Conservation (phyloP, 192 early-diverging fungal species). For the Phlyctochytrium arcticum region DNA sequence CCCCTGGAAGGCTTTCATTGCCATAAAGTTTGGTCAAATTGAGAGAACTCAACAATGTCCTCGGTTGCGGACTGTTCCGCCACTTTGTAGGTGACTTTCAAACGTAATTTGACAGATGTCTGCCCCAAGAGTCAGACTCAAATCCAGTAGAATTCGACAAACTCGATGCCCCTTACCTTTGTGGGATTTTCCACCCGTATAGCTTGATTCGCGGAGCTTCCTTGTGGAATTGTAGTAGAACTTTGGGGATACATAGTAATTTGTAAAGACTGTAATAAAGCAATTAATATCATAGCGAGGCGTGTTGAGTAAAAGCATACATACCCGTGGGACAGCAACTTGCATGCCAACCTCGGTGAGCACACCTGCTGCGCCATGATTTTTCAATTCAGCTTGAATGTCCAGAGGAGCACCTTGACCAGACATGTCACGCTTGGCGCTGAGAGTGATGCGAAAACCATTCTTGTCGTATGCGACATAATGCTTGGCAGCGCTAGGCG, state of each 20-base stretch:
- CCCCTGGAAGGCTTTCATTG: no score
- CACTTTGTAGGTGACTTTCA: conserved; percentile 37
- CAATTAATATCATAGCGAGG: not conserved
- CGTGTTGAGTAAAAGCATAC: not conserved
- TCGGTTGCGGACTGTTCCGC: conserved; percentile 29
- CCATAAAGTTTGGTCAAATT: conserved; percentile 43
- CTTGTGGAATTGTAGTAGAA: conserved; percentile 56
- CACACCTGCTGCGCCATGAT: conserved; percentile 46
- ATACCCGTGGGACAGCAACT: conserved; percentile 88
- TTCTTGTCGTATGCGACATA: conserved; percentile 75
- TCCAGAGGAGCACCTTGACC: conserved; percentile 54
- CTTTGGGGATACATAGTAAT: conserved; percentile 81
- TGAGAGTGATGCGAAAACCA: conserved; percentile 71
- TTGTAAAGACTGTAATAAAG: conserved; percentile 58
- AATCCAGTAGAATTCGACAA: no score
- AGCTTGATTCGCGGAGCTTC: conserved; percentile 65
- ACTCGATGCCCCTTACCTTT: no score
- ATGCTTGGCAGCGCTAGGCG: conserved; percentile 7
- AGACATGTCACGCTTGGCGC: conserved; percentile 62
- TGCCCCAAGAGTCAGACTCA: no score
- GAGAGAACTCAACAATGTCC: conserved; percentile 48
- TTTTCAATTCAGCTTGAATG: conserved; percentile 68
- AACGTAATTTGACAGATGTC: conserved; percentile 35
- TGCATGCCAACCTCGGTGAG: conserved; percentile 73
- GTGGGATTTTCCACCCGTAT: conserved; percentile 86